Evolutionary conservation across 192 early-diverging fungal species (phyloP), one percentile per base, ranked within the genome.

Genomic region (Coemansia sp.): DNA sequence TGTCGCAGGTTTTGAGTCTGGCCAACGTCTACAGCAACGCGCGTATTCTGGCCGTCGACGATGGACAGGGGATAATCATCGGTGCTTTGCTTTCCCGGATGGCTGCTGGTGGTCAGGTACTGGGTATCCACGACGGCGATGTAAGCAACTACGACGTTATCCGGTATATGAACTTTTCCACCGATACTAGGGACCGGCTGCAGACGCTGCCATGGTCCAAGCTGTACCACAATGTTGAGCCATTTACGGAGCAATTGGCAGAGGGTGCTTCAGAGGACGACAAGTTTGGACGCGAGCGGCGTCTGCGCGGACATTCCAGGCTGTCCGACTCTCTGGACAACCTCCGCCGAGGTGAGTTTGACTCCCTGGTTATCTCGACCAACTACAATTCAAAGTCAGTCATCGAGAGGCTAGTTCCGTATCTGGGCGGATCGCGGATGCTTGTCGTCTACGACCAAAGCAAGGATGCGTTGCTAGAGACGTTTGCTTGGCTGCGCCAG

Each of bases 1-100:
- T 99, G 22, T 90, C 96, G 15, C 98, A 98, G 81, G 70, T 99
- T 10, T 73, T 99, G 29, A 89, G 90, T 5, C 78, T 88, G 62
- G 91, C 89, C 10, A 97, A 99, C 67, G 89, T 98, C 3, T 92
- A 89, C 52, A 83, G 93, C 38, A 64, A 85, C 44, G 81, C 86
- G 8, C 89, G 89, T 12, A 49, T 94, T 7, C 73, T 98, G 55
- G 90, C 95, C 13, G 92, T 95, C 0, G 98, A 99, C 77, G 97
- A 98, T 64, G 92, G 91, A 0, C 93, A 92, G 53, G 98, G 97
- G 13, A 83, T 99, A 66, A 38, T 99, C 0, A 74, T 93, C 5
- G 76, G 88, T 6, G 92, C 94, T 1, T 70, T 97, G n/a, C 85
- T 94, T 33, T 92, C 96, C 70, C 89, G 95, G 31, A 89, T 95